phyloP scores from a whole-genome alignment of 2,329 filamentous ascomycete species.

The Epichloe bromicola region DNA sequence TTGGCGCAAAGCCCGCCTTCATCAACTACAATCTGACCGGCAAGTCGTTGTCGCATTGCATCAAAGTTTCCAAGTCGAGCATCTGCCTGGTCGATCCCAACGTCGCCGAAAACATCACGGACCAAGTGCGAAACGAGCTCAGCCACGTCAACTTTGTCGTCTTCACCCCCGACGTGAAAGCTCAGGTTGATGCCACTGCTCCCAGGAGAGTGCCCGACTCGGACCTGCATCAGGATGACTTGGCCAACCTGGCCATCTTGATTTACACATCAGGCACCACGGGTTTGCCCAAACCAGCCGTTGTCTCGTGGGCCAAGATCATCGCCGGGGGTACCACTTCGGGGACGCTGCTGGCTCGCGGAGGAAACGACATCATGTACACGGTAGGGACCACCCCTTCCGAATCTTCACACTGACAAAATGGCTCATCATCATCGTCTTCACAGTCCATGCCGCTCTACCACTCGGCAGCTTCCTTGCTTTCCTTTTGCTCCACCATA shows the following conservation, averaged over 20 bases:
- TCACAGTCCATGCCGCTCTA: slow-evolving; percentile 70
- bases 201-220: slow-evolving; percentile 46
- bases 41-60: slow-evolving; percentile 59
- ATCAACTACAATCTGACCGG: slow-evolving; percentile 77
- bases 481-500: slow-evolving; percentile 53
- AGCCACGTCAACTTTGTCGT: slow-evolving; percentile 44
- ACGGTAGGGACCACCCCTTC: slow-evolving; percentile 43
- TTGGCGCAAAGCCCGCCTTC: slow-evolving; percentile 72
- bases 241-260: slow-evolving; percentile 51
- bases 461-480: slow-evolving; percentile 63
- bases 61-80: slow-evolving; percentile 52
- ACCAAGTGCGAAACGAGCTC: slow-evolving; percentile 41
- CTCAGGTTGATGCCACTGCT: slow-evolving; percentile 36
- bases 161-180: slow-evolving; percentile 44
- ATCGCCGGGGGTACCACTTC: slow-evolving; percentile 31
- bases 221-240: slow-evolving; percentile 34
- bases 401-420: not conserved
- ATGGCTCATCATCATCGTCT: not conserved
- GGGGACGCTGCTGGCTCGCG: slow-evolving; percentile 41
- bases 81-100: slow-evolving; percentile 57
- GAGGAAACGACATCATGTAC: slow-evolving; percentile 55
- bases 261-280: slow-evolving; percentile 84
- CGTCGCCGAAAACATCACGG: slow-evolving; percentile 41
- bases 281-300: slow-evolving; percentile 67
- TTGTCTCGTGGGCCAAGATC: slow-evolving; percentile 60